Conservation (phyloP, 805 yeast species). For the Kregervanrija delftensis region DNA sequence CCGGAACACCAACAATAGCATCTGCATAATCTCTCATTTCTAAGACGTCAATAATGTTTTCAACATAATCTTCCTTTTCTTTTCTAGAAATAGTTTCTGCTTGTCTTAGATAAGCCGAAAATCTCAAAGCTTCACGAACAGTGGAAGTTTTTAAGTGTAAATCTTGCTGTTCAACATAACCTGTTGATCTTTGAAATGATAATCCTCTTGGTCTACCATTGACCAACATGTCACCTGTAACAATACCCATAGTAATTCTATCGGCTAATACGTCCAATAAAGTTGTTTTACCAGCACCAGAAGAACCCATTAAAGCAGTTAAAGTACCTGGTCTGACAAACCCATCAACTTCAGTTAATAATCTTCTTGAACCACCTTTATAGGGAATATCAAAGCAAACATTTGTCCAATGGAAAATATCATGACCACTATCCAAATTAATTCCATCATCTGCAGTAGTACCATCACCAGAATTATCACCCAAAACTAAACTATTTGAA, state of each 20-base stretch:
- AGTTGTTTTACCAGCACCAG: slow-evolving; percentile 55
- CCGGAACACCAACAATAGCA: slow-evolving; percentile 40
- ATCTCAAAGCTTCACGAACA: slow-evolving; percentile 43
- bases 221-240: slow-evolving; percentile 48
- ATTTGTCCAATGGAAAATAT: slow-evolving; percentile 68
- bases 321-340: slow-evolving; percentile 77
- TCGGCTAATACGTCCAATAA: slow-evolving; percentile 43
- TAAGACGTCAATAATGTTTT: slow-evolving; percentile 37
- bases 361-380: slow-evolving; percentile 46
- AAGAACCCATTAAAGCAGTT: slow-evolving; percentile 61
- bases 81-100: slow-evolving; percentile 30
- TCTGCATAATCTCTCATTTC: slow-evolving; percentile 48
- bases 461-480: background rate
- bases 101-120: slow-evolving; percentile 42
- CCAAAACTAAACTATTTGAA: no score
- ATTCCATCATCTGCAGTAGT: background rate
- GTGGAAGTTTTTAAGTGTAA: slow-evolving; percentile 40
- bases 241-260: slow-evolving; percentile 43
- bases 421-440: slow-evolving; percentile 23
- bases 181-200: slow-evolving; percentile 44
- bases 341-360: slow-evolving; percentile 60
- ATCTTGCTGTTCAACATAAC: slow-evolving; percentile 53
- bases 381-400: slow-evolving; percentile 60
- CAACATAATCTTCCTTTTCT: slow-evolving; percentile 43
- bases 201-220: slow-evolving; percentile 39